These are phyloP conservation scores for Cutaneotrichosporon sp. DNA, from an alignment of 1,284 basidiomycete genomes.

Conservation along the genomic window DNA sequence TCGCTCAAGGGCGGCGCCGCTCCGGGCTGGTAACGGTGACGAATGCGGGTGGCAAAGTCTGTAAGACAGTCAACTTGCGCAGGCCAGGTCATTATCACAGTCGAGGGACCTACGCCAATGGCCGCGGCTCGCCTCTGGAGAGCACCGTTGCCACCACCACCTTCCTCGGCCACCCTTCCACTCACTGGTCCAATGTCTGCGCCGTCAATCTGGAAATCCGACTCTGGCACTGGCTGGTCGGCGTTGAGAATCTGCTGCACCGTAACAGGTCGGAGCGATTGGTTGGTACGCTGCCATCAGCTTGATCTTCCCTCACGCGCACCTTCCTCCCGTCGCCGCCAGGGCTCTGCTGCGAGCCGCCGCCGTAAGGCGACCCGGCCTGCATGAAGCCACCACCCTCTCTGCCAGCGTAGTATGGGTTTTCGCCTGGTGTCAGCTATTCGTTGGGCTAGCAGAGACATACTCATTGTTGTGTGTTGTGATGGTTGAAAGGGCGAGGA, in stretches of 20 bases:
- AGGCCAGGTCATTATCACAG: too few species aligned
- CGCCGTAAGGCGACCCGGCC: conserved; percentile 39
- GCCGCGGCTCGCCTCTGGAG: background rate
- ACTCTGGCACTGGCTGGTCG: conserved; percentile 78
- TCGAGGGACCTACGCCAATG: too few species aligned
- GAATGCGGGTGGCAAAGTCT: background rate
- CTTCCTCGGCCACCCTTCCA: background rate
- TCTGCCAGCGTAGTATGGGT: conserved; percentile 47
- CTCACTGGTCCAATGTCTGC: conserved; percentile 62
- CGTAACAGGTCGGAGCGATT: conserved; percentile 81
- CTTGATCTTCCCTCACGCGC: background rate
- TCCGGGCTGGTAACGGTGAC: background rate
- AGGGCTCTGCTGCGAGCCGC: conserved; percentile 39
- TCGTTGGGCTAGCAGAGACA: background rate
- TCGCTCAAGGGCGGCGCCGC: too few species aligned
- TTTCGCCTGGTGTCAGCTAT: conserved; percentile 35
- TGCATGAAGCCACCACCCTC: conserved; percentile 38
- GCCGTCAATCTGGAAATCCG: conserved; percentile 81
- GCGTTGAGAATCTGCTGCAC: conserved; percentile 76
- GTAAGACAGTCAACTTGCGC: too few species aligned
- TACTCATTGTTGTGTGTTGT: conserved; percentile 20
- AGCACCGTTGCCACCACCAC: background rate
- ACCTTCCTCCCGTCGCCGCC: conserved; percentile 35
- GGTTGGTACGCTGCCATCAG: conserved; percentile 40
- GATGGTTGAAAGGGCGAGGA: background rate